Conservation (phyloP, 495 filamentous ascomycete genomes). For the Penicillium roqueforti region DNA sequence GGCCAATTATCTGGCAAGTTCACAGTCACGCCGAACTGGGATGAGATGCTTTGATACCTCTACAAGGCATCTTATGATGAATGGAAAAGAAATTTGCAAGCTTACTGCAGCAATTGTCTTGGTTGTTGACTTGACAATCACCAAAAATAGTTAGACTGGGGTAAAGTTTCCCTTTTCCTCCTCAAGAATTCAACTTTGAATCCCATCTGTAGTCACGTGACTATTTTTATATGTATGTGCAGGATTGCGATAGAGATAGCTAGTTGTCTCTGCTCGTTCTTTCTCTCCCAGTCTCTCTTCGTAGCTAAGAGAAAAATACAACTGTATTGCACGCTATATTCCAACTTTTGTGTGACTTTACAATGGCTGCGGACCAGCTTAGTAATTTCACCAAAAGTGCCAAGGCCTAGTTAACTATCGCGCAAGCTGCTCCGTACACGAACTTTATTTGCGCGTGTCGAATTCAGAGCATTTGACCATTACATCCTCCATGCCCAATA, state of each 20-base stretch:
- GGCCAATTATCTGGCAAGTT: conserved; percentile 49
- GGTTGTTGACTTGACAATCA: background rate
- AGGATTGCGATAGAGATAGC: too few relatives aligned
- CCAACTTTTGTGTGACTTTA: too few relatives aligned
- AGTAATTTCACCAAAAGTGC: background rate
- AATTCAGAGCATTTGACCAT: background rate
- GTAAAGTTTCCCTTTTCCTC: background rate
- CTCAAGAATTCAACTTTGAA: background rate
- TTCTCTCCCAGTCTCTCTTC: too few relatives aligned
- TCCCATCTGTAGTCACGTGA: background rate
- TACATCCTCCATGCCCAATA: background rate
- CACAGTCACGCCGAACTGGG: conserved; percentile 49
- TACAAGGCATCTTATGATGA: conserved; percentile 2
- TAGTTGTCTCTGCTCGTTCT: too few relatives aligned
- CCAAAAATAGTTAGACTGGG: background rate
- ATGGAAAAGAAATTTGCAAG: background rate
- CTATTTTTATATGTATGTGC: too few relatives aligned
- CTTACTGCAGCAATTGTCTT: background rate
- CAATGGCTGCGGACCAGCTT: background rate
- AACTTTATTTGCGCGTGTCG: background rate
- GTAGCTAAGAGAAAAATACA: too few relatives aligned
- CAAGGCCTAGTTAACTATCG: background rate
- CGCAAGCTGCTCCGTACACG: background rate
- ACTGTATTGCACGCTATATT: too few relatives aligned
- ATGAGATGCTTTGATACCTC: conserved; percentile 37